Conservation (phyloP, 345 rosid genomes). For the Noccaea bulbosa region DNA sequence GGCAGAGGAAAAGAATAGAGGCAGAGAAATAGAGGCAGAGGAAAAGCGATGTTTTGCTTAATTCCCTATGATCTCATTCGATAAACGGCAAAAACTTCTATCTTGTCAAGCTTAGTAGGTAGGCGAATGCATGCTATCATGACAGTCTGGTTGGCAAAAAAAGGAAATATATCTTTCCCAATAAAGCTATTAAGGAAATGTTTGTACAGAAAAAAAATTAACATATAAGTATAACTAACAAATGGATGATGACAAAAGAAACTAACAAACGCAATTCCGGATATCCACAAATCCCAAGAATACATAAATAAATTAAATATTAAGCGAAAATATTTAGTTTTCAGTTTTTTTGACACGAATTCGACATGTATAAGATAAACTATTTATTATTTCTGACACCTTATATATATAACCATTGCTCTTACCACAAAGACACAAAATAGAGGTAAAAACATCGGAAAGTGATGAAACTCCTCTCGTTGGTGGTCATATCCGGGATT, state of each 20-base stretch:
- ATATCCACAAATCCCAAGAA: conserved; percentile 26
- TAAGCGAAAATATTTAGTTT: neutral
- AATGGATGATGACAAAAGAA: neutral
- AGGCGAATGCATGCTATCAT: neutral
- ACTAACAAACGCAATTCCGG: conserved; percentile 1
- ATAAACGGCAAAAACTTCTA: conserved; percentile 8
- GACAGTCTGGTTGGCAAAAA: conserved; percentile 1
- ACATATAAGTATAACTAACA: neutral
- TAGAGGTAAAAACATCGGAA: neutral
- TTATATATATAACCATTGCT: conserved; percentile 29
- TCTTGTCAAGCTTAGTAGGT: neutral
- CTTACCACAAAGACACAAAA: conserved; percentile 14
- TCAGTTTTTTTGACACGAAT: conserved; percentile 32
- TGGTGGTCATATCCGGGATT: conserved; percentile 27
- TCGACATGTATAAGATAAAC: conserved; percentile 30
- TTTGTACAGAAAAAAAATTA: neutral
- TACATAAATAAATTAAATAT: neutral
- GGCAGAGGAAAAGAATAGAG: neutral
- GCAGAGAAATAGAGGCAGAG: too few relatives aligned
- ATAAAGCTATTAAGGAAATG: conserved; percentile 4
- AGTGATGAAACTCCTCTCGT: conserved; percentile 23
- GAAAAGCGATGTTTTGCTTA: neutral
- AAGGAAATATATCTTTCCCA: conserved; percentile 10
- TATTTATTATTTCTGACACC: conserved; percentile 31
- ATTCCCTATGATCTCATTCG: conserved; percentile 13